phyloP scores from a whole-genome alignment of 306 rosid species.

The Sphenostylis stenocarpa region DNA sequence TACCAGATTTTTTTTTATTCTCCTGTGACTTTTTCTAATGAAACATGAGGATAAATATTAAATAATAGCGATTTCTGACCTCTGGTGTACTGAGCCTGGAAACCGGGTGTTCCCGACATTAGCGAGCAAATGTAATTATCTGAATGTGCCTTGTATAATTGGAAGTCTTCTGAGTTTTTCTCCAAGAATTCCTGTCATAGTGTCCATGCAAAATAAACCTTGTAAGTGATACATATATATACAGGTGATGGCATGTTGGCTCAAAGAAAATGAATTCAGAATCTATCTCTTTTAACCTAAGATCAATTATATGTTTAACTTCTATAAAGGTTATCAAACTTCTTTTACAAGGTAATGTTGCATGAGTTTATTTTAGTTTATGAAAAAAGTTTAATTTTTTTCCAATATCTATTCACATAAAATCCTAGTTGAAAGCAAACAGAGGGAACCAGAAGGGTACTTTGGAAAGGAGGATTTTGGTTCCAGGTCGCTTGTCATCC shows the following conservation, averaged over 20 bases:
- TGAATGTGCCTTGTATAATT: constrained; percentile 70
- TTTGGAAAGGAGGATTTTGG: constrained; percentile 82
- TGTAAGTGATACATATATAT: not conserved
- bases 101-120: constrained; percentile 60
- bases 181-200: constrained; percentile 61
- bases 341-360: too few species aligned
- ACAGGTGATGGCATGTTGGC: not conserved
- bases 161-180: constrained; percentile 52
- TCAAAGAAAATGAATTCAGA: not conserved
- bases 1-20: too few species aligned
- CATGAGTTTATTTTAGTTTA: too few species aligned
- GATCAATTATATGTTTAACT: not conserved
- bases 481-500: constrained; percentile 92
- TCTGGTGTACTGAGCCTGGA: constrained; percentile 76
- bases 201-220: not conserved
- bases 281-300: too few species aligned
- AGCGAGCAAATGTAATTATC: constrained; percentile 82
- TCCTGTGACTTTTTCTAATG: not conserved
- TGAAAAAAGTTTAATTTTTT: too few species aligned
- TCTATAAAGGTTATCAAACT: too few species aligned
- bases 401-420: too few species aligned
- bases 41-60: not conserved
- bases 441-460: constrained; percentile 29
- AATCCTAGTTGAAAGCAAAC: not conserved
- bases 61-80: constrained; percentile 41